Evolutionary conservation across 139 green algal species (phyloP), one percentile per base, ranked within the genome.

Genomic region (Gonium pectorale): DNA sequence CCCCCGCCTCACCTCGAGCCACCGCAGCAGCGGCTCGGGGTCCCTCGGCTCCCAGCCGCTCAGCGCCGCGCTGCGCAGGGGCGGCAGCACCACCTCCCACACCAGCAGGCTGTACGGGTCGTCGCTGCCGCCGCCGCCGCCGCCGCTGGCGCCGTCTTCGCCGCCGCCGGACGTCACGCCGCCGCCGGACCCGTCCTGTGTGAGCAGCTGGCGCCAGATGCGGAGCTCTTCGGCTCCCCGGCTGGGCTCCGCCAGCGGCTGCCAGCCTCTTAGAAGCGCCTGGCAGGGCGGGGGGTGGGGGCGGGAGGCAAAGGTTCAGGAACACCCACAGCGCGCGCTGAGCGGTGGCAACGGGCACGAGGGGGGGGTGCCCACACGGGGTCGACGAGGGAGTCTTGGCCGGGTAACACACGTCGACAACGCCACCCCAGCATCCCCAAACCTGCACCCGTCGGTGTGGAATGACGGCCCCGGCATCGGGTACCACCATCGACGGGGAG

Each of bases 21-120:
- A 96, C 17, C 72, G 63, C 73, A 99, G 90, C 77, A 98, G 66
- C 43, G 93, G 89, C 83, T 97, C 95, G 7, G 96, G 93, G 54
- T 98, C 88, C 24, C 90, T 79, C 1, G 96, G 94, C 72, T 99
- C 90, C 97, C 97, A 99, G 2, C 54, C 51, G 67, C 89, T 95
- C 29, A 92, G 92, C 19, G 96, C 81, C 8, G 94, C 94, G 3
- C 54, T 81, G 4, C 93, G 83, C 81, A 99, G 46, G 24, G 89
- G 89, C 21, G 97, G 96, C 89, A 99, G 88, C 73, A 99, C 86
- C 41, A 93, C 73, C 60, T 96, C 92, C 31, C 63, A 82, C 56
- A 99, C 79, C 46, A 99, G 89, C 26, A 69, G 46, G 19, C 74
- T 79, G 87, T 96, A 99, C 1, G 94, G 86, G 72, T 98, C 95